Conservation (phyloP, 257 asterid species). For the Haberlea rhodopensis region DNA sequence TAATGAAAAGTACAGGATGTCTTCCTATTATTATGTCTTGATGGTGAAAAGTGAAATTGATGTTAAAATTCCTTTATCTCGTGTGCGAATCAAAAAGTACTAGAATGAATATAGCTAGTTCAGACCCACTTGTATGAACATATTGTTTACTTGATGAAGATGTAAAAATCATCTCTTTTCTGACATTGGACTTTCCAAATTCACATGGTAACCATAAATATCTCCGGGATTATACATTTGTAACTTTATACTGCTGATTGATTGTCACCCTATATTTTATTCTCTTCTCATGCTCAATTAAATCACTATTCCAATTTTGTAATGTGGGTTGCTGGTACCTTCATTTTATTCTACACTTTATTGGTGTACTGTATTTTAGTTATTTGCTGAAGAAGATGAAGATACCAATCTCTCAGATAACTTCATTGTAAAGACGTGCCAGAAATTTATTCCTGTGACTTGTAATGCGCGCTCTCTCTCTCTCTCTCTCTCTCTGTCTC, state of each 20-base stretch:
- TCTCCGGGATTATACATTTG: constrained; percentile 6
- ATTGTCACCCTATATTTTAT: background rate
- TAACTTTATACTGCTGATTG: background rate
- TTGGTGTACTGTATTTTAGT: constrained; percentile 39
- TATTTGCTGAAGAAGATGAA: constrained; percentile 74
- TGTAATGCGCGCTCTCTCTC: constrained; percentile 46
- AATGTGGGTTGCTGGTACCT: constrained; percentile 4
- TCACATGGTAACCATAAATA: background rate
- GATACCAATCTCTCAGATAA: constrained; percentile 86
- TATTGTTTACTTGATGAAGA: background rate
- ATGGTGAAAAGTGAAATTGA: constrained; percentile 6
- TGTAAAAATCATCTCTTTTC: background rate
- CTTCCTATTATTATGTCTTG: background rate
- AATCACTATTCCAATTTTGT: background rate
- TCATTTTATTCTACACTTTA: constrained; percentile 19
- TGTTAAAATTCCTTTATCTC: constrained; percentile 2
- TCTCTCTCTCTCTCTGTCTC: constrained; percentile 14
- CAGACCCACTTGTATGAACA: background rate
- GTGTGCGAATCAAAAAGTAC: background rate
- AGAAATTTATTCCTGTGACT: constrained; percentile 89
- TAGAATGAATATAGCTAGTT: background rate
- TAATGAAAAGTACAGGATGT: background rate
- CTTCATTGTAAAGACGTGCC: constrained; percentile 94
- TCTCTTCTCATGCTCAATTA: background rate
- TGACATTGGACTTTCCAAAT: constrained; percentile 9